Evolutionary conservation across 2,329 filamentous ascomycete genomes (phyloP).

Genomic region (Colletotrichum orbiculare): DNA sequence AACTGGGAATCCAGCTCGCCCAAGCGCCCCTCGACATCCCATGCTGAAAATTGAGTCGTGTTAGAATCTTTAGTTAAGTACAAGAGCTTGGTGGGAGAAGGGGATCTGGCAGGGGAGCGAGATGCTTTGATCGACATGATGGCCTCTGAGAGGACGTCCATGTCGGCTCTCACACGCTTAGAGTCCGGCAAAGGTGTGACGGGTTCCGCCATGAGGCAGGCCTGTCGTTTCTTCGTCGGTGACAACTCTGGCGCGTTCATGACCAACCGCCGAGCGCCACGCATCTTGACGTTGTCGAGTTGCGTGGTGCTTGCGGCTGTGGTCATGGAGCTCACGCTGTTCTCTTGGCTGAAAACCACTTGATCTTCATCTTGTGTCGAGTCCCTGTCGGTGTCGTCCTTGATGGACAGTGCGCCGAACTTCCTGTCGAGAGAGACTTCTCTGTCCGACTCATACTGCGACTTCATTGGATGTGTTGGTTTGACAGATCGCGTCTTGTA

Average conservation of each 20-base stretch:
- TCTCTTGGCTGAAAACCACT: constrained; percentile 55
- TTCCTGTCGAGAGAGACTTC: constrained; percentile 56
- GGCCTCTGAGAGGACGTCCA: constrained; percentile 42
- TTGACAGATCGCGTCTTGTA: constrained; percentile 43
- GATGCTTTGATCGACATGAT: constrained; percentile 48
- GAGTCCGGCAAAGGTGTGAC: constrained; percentile 32
- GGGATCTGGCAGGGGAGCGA: constrained; percentile 52
- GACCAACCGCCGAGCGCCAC: constrained; percentile 5
- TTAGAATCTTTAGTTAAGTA: constrained; percentile 83
- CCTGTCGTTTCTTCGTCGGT: constrained; percentile 32
- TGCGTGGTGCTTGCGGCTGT: constrained; percentile 35
- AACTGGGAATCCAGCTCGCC: constrained; percentile 82
- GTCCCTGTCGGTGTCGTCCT: constrained; percentile 43
- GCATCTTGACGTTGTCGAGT: constrained; percentile 42
- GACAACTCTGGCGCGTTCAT: constrained; percentile 28
- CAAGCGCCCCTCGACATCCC: constrained; percentile 83
- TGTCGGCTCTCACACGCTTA: constrained; percentile 31
- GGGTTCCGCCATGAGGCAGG: constrained; percentile 32
- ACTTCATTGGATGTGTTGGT: constrained; percentile 43
- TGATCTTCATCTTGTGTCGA: constrained; percentile 50
- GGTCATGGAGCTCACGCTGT: constrained; percentile 37
- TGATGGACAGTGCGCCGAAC: constrained; percentile 54
- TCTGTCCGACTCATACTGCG: constrained; percentile 43
- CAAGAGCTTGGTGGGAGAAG: constrained; percentile 56
- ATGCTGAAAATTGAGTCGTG: constrained; percentile 71